A percentile compares a stretch with the other conserved stretches of the same genome.
Evolutionary conservation across 2,329 filamentous ascomycete genomes (phyloP).

Genomic region (Colletotrichum incanum): DNA sequence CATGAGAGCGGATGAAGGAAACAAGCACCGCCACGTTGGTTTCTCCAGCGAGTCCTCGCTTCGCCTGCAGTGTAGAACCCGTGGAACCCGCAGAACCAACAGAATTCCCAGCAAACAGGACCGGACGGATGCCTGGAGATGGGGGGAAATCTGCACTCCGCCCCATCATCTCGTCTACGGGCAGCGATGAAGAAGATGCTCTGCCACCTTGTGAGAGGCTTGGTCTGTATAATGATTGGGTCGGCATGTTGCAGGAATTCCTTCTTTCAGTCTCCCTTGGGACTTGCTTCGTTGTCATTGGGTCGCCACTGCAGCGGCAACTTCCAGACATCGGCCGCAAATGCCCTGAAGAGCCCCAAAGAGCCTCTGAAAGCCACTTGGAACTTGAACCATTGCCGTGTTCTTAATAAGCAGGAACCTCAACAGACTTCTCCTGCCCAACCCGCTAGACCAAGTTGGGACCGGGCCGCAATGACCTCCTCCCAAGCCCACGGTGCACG

Average conservation of each 20-base stretch:
- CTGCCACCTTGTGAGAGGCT: neutral
- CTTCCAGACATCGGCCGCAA: conserved; percentile 24
- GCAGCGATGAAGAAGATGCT: conserved; percentile 18
- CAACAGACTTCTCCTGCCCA: neutral
- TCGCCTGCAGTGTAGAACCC: too few relatives aligned
- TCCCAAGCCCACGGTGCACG: conserved; percentile 15
- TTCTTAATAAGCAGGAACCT: conserved; percentile 17
- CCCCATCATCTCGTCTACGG: conserved; percentile 42
- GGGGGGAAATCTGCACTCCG: conserved; percentile 18
- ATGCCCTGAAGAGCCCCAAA: conserved; percentile 10
- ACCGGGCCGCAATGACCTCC: conserved; percentile 22
- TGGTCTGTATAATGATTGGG: neutral
- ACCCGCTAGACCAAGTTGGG: conserved; percentile 7
- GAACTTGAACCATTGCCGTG: neutral
- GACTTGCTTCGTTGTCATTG: conserved; percentile 3
- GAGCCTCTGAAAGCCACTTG: conserved; percentile 2
- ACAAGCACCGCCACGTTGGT: conserved; percentile 39
- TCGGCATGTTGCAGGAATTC: conserved; percentile 15
- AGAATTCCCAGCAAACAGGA: conserved; percentile 18
- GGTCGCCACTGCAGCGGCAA: conserved; percentile 30
- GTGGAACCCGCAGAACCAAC: neutral
- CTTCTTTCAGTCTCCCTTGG: conserved; percentile 13
- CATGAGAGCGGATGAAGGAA: conserved; percentile 36
- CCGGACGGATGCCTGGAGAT: conserved; percentile 32
- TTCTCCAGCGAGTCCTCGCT: neutral